Base-by-base conservation (phyloP, 2,329 filamentous ascomycete genomes). In the Colletotrichum coccodes region DNA sequence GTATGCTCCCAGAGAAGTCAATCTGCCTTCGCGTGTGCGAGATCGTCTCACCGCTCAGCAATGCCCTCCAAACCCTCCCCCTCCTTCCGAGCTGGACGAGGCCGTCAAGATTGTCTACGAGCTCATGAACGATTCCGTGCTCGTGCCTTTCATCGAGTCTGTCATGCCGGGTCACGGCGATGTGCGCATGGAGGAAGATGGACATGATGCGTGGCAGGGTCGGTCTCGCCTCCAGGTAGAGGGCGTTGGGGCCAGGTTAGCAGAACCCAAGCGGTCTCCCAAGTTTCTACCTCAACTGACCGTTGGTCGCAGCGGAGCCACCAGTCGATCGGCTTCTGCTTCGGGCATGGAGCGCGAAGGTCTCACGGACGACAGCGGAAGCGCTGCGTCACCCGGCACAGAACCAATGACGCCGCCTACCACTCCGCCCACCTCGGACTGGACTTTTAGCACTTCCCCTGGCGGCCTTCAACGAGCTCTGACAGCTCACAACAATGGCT, bases 101-200 rank as follows among this genome's bases (percentile, higher is more conserved):
- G 94, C 96, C 23, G 92, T 97, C 28, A 88, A 89, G 70, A 97
- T 97, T 70, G 93, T 98, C 46, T 95, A 95, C 79, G 96, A 98
- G 74, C 85, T 99, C 64, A 98, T 99, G 95, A 97, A 97, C 75
- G 96, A 98, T 78, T 98, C 95, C 4, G 93, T 98, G 0, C 85
- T 98, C 59, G 91, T 97, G 0, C 95, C 95, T 0, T 99, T 98
- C 77, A 86, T 98, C 61, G 95, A 97, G 71, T 88, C 87, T 0
- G 81, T 87, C n/a, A 75, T 81, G 6, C 76, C 82, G 2, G 73
- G 73, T 59, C 80, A 78, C 60, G 74, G 79, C 1, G 81, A 83
- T 14, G 73, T 75, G 18, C 72, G 75, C 11, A 65, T 72, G 18
- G 80, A 84, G 30, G 81, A 82, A 8, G 78, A 81, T 34, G 34